Conservation (phyloP, 1,284 basidiomycete genomes). For the Inonotus obliquus region DNA sequence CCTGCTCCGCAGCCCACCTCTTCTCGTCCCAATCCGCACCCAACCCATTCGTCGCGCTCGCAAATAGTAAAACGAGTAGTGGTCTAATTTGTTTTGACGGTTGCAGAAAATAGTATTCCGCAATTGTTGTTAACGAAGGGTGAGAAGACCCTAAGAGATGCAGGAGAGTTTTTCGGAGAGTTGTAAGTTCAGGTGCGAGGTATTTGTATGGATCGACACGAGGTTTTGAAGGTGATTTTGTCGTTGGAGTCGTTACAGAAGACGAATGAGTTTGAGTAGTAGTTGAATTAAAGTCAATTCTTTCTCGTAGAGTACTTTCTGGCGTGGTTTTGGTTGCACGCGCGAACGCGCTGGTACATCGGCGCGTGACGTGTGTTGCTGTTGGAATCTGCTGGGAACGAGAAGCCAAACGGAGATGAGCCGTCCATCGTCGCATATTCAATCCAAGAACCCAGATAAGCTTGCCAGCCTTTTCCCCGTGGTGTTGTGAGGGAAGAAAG, state of each 20-base stretch:
- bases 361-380: slow-evolving; percentile 17
- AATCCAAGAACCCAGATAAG: neutral
- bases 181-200: slow-evolving; percentile 70
- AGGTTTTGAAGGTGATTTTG: neutral
- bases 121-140: slow-evolving; percentile 82
- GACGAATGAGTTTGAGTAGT: neutral
- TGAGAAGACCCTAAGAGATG: slow-evolving; percentile 85
- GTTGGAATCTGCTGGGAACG: slow-evolving; percentile 10
- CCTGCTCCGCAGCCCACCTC: slow-evolving; percentile 40
- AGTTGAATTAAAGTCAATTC: neutral
- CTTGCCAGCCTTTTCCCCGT: neutral
- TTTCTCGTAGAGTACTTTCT: neutral
- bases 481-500: neutral
- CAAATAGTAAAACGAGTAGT: slow-evolving; percentile 85
- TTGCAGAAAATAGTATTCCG: slow-evolving; percentile 90
- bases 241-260: neutral
- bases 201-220: slow-evolving; percentile 58
- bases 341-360: slow-evolving; percentile 13
- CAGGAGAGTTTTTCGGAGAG: slow-evolving; percentile 73
- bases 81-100: slow-evolving; percentile 91
- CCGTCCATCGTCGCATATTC: slow-evolving; percentile 17
- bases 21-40: slow-evolving; percentile 49
- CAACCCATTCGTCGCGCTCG: slow-evolving; percentile 86
- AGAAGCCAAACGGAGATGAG: slow-evolving; percentile 1
- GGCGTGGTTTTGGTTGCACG: neutral